These are phyloP conservation scores for Cyclocybe cylindracea DNA, from an alignment of 768 basidiomycete genomes.

Conservation along the genomic window DNA sequence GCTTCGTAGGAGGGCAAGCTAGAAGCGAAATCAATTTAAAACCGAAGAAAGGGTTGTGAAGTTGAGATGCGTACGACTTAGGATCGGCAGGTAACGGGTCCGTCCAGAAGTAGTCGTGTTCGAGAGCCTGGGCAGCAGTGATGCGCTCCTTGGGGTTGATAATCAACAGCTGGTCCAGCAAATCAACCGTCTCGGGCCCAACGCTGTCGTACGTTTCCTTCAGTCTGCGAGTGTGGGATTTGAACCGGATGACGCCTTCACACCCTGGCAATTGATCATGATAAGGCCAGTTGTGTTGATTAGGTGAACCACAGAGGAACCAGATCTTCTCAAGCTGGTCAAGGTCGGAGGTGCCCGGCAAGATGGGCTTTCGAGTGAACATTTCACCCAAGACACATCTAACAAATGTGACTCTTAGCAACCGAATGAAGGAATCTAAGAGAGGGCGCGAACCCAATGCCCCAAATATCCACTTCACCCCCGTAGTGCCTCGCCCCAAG, in stretches of 20 bases:
- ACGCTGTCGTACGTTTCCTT: slow-evolving; percentile 67
- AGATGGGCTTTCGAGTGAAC: slow-evolving; percentile 84
- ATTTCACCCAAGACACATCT: slow-evolving; percentile 98
- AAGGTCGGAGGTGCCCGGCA: slow-evolving; percentile 86
- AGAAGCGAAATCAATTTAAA: background rate
- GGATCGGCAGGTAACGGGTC: slow-evolving; percentile 87
- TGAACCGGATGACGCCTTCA: slow-evolving; percentile 73
- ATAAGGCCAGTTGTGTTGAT: slow-evolving; percentile 80
- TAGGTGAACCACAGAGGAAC: slow-evolving; percentile 86
- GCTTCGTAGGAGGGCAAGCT: slow-evolving; percentile 80
- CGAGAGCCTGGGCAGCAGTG: slow-evolving; percentile 83
- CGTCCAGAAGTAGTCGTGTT: slow-evolving; percentile 95
- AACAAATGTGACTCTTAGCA: slow-evolving; percentile 1
- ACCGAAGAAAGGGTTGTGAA: background rate
- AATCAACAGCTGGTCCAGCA: slow-evolving; percentile 78
- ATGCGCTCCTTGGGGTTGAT: slow-evolving; percentile 85
- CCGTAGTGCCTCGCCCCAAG: slow-evolving; percentile 89
- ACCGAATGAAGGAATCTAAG: background rate
- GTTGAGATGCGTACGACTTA: slow-evolving; percentile 54
- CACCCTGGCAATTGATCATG: slow-evolving; percentile 76
- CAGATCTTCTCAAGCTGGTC: slow-evolving; percentile 92
- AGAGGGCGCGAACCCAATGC: slow-evolving; percentile 71
- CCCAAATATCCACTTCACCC: slow-evolving; percentile 97
- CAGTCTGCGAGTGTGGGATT: slow-evolving; percentile 52
- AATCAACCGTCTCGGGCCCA: slow-evolving; percentile 72